These are phyloP conservation scores for Anacardium occidentale DNA, from an alignment of 345 rosid species.

Conservation along the genomic window DNA sequence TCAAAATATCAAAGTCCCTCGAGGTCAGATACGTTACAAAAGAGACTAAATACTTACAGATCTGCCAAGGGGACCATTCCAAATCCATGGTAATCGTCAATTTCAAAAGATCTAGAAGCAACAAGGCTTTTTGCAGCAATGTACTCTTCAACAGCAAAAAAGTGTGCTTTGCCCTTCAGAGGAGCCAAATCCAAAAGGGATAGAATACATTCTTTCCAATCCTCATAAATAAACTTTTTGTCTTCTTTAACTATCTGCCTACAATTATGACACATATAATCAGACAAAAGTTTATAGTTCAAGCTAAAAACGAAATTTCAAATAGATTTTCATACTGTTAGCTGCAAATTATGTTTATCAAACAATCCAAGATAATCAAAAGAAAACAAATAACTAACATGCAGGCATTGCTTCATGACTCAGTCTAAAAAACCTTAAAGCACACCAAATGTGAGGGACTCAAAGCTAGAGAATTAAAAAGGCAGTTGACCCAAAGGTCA, in stretches of 20 bases:
- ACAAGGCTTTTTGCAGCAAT: conserved; percentile 68
- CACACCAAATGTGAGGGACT: too few relatives aligned
- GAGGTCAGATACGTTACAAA: background rate
- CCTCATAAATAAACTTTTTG: conserved; percentile 60
- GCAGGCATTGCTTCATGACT: background rate
- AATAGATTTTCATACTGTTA: background rate
- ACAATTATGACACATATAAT: conserved; percentile 25
- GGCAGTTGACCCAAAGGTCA: too few relatives aligned
- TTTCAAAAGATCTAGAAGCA: conserved; percentile 74
- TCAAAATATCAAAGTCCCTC: conserved; percentile 1
- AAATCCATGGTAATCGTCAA: conserved; percentile 74
- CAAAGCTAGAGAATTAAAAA: too few relatives aligned
- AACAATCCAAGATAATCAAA: background rate
- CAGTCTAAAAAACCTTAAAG: too few relatives aligned
- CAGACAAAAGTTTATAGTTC: conserved; percentile 8
- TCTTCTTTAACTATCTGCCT: conserved; percentile 84
- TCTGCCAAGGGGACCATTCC: conserved; percentile 97
- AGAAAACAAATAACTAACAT: background rate
- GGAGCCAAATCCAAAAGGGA: conserved; percentile 51
- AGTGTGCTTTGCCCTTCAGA: conserved; percentile 27
- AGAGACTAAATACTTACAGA: conserved; percentile 52
- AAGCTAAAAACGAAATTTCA: background rate
- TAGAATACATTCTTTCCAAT: conserved; percentile 68
- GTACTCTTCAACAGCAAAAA: conserved; percentile 60
- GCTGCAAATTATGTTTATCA: too few relatives aligned